phyloP scores from a whole-genome alignment of 768 basidiomycete species.

The Bullera alba region DNA sequence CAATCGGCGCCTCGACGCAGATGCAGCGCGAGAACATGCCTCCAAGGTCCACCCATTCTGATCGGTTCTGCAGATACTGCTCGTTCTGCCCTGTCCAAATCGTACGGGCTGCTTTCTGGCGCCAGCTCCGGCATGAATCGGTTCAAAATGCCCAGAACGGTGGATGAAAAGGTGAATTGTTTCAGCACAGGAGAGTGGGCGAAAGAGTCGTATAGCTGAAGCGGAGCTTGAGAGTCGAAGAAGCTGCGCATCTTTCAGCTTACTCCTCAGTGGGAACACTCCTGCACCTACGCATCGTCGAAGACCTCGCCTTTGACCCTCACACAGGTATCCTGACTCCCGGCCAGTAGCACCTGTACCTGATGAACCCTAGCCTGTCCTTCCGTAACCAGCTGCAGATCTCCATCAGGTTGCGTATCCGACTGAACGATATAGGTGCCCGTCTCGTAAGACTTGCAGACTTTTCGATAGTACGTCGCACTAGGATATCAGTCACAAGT shows the following conservation, averaged over 20 bases:
- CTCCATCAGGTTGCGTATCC: conserved; percentile 13
- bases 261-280: not conserved
- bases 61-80: conserved; percentile 8
- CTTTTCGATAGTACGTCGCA: conserved; percentile 13
- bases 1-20: conserved; percentile 29
- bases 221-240: conserved; percentile 37
- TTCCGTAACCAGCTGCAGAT: conserved; percentile 14
- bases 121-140: conserved; percentile 22
- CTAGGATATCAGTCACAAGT: conserved; percentile 1
- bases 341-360: conserved; percentile 28
- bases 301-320: conserved; percentile 37
- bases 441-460: conserved; percentile 18
- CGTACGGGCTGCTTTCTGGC: conserved; percentile 23
- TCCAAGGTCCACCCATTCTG: conserved; percentile 18
- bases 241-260: conserved; percentile 20
- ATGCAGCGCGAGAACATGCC: conserved; percentile 42
- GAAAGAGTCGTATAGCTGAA: conserved; percentile 33
- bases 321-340: conserved; percentile 32
- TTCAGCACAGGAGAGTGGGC: conserved; percentile 38
- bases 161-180: conserved; percentile 40
- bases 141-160: conserved; percentile 37
- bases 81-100: conserved; percentile 12
- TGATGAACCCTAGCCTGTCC: conserved; percentile 32
- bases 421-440: conserved; percentile 14
- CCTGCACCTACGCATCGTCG: conserved; percentile 34